Base-by-base conservation (phyloP, 1,139 yeast genomes). In the Blastobotrys buckinghamii region DNA sequence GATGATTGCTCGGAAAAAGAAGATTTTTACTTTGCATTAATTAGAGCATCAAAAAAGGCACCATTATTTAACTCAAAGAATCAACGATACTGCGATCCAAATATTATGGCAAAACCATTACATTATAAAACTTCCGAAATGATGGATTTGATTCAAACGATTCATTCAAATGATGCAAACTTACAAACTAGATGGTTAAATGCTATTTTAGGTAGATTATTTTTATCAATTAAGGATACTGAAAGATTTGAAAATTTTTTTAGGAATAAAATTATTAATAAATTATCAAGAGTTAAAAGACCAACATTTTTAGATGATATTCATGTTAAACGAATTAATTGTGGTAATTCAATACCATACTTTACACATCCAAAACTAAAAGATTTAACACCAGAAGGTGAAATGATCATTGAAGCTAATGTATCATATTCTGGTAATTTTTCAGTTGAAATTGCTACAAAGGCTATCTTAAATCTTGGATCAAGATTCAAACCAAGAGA, bases 231-330 rank as follows among this genome's bases (percentile, higher is more conserved):
- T 16, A 89, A 88, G 59, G 75, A 79, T 42, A 89, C 97, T 0
- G 79, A 79, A 17, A 71, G 74, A 24, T 73, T 89, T 57, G 81
- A 81, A 46, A 70, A 75, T 44, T 76, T 73, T 49, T 71, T 89
- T 34, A 73, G 77, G 47, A 68, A 72, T 2, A 82, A 78, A 61
- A 75, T 92, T 27, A 77, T 80, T 52, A 81, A 81, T 55, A 89
- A 89, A 65, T 70, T 92, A 44, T 76, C 81, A 43, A 83, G 89
- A 58, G 81, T 90, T 47, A 85, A 87, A 59, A 82, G 81, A 37
- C 97, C 97, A 0, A 94, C 89, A 0, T 89, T 88, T 59, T 67
- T 92, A 45, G 95, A 88, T 57, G 92, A 86, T 59, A 81, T 92
- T 52, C 80, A 78, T 50, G 84, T 92, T 39, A 79, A 77, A 33